Base-by-base conservation (phyloP, 129 eudicot genomes). In the Gnaphalium uliginosum region DNA sequence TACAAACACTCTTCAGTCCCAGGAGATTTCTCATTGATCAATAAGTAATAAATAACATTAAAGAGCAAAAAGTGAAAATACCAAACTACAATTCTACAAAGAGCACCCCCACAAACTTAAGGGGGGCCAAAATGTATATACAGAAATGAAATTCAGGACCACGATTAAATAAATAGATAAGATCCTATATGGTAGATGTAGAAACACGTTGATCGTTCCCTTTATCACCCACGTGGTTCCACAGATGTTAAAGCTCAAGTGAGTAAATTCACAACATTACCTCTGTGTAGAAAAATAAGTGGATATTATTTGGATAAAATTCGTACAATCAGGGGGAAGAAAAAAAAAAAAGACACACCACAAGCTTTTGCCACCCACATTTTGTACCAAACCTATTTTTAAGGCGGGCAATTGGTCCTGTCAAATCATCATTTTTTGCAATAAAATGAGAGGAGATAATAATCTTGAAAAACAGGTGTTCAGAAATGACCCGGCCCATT, bases 161-260 rank as follows among this genome's bases (percentile, higher is more conserved):
- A 61, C 50, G 8, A 76, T 60, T 10, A 17, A 54, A 54, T 53
- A 53, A 19, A 53, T 54, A 60, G 79, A 82, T 82, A 77, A 63
- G 77, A 68, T 70, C 63, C 67, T 71, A n/a, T 54, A 76, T 65
- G 86, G 77, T 50, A 48, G 74, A 73, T 19, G 80, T 32, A 15
- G 78, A 65, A 24, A 68, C 81, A 35, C 87, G 87, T 24, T 75
- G 76, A 83, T 7, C 72, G 26, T 39, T 33, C 56, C 54, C 63
- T 41, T 41, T 70, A 50, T 71, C 84, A 79, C 62, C 84, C 87
- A 83, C 87, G 84, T 79, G 79, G 87, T 24, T 70, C 84, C 84
- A 79, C 70, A 39, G 13, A 68, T 25, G 70, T 19, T 67, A 22
- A 68, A 29, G 53, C 56, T 66, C 33, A 24, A 54, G 41, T 26